Evolutionary conservation across 1,284 basidiomycete genomes (phyloP), one percentile per base, ranked within the genome.

Genomic region (Cutaneotrichosporon cavernicola): DNA sequence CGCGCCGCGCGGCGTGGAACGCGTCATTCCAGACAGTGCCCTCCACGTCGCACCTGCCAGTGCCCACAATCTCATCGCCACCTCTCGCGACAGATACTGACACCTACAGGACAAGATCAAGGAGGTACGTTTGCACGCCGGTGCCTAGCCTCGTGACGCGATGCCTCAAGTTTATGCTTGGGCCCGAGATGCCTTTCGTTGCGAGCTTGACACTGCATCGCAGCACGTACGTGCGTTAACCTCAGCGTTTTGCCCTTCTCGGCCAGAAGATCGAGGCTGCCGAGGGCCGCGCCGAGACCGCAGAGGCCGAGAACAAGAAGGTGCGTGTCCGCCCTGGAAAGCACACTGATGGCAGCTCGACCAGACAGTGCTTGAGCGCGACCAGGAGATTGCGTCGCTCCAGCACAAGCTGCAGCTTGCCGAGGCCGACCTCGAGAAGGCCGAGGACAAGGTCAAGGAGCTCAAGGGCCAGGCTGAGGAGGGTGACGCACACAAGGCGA

Each of bases 261-360:
- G 92, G 94, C 70, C 79, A 82, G 59, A 96, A 99, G 84, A 93
- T 92, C 61, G 96, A 99, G 81, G 80, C 81, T 62, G 90, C 92
- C 51, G 82, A 89, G 65, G 79, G 82, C 46, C 89, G 92, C 64
- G 93, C 92, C 49, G 92, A 95, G 75, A 84, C 80, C 10, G 90
- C 92, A n/a, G 93, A 97, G 80, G 84, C 83, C 8, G 89, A 91
- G 90, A 87, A 86, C 53, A 97, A 96, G 87, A 85, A 86, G 73
- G 80, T 78, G 63, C 32, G 78, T 60, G 49, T 14, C 4, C 13
- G 40, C 34, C 11, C 16, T 31, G 16, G 34, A 30, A 18, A 18
- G 26, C 14, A 30, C 66, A 30, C 66, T 62, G 26, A 62, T 47
- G 30, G 8, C 70, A 80, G 74, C 83, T 85, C 69, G 90, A 96